Evolutionary conservation across 139 green algal genomes (phyloP).

Genomic region (Gonium pectorale): DNA sequence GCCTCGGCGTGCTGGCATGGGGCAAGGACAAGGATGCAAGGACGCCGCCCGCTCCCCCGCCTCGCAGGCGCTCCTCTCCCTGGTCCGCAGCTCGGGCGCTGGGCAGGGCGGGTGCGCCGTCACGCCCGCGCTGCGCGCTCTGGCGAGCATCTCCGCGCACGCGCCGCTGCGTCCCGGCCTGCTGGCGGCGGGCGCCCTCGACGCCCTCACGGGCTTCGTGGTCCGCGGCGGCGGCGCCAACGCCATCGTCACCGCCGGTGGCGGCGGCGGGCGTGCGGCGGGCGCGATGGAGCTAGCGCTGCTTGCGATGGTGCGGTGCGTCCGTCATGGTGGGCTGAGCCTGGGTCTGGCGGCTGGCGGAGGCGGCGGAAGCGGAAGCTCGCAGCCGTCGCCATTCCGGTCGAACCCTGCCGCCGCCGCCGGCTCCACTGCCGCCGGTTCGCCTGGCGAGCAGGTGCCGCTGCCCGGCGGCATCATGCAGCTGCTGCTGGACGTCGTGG

Average conservation of each 20-base stretch:
- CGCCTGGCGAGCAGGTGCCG: not conserved
- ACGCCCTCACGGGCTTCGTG: not conserved
- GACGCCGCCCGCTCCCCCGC: not conserved
- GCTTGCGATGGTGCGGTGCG: slow-evolving; percentile 22
- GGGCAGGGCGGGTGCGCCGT: not conserved
- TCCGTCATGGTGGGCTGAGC: not conserved
- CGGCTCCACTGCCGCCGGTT: not conserved
- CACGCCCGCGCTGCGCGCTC: not conserved
- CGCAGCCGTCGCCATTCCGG: not conserved
- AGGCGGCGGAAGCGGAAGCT: not conserved
- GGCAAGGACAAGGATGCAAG: no score
- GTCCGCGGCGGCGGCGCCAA: not conserved
- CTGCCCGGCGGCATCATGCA: not conserved
- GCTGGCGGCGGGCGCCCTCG: not conserved
- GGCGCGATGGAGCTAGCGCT: not conserved
- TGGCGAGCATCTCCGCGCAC: slow-evolving; percentile 7
- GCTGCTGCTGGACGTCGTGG: slow-evolving; percentile 9
- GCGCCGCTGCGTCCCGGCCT: slow-evolving; percentile 19
- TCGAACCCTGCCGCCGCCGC: not conserved
- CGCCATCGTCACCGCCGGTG: not conserved
- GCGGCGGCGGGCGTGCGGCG: not conserved
- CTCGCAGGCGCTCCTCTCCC: not conserved
- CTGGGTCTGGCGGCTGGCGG: not conserved
- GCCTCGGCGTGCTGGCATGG: no score
- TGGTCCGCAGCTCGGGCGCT: not conserved